Base-by-base conservation (phyloP, 306 rosid genomes). In the Psophocarpus tetragonolobus region DNA sequence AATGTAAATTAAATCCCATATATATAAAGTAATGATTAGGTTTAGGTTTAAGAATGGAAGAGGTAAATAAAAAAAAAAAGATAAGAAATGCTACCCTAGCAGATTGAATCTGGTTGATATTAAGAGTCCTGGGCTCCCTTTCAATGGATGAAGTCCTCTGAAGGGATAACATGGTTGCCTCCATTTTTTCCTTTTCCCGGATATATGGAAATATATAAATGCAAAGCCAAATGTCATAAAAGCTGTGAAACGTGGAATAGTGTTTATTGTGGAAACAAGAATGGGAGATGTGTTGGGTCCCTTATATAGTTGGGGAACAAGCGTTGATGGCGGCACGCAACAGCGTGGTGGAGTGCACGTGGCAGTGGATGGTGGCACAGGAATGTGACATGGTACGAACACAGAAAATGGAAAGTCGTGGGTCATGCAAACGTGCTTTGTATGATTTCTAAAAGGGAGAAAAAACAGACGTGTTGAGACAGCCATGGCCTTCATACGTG, bases 91-190 rank as follows among this genome's bases (percentile, higher is more conserved):
- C 4, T n/a, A 89, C 94, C 85, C 96, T 89, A 4, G 96, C 97
- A 3, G 77, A 79, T 35, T 87, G 87, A 73, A 93, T 77, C 80
- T 93, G 92, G 29, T 77, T 53, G 42, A 86, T 71, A 41, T 66
- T 45, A 3, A 93, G 87, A 80, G 97, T 89, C 21, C 86, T 89
- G 23, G 97, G 97, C 85, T 93, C 97, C 23, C 79, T 86, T 67
- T 93, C 97, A 38, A 93, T 93, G 0, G 97, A 93, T 4, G 91
- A 91, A 71, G 80, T 91, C 68, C 96, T 82, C 13, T 84, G 84
- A 38, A 89, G 81, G n/a, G 76, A 8, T 41, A 77, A 72, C 77
- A 61, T 61, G 7, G 82, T 10, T 7, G 67, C 76, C 76, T 78
- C 84, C 88, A 85, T 83, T 56, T 30, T 10, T 8, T 15, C 26